phyloP scores from a whole-genome alignment of 208 protist genomes.

The Strigomonas culicis region DNA sequence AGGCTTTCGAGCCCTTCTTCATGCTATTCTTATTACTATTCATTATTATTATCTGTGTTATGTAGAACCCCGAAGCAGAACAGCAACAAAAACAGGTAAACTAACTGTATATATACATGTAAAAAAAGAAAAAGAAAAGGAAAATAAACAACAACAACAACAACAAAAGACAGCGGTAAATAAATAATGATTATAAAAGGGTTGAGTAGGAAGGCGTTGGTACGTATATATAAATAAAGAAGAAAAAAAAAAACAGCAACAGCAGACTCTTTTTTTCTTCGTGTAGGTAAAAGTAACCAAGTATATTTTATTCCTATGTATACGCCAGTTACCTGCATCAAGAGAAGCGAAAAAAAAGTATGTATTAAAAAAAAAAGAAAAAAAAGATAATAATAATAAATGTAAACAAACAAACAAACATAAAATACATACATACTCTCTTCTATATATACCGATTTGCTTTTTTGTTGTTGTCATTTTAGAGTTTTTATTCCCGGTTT shows the following conservation, averaged over 20 bases:
- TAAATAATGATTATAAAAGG: background rate
- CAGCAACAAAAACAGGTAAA: background rate
- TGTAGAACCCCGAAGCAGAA: background rate
- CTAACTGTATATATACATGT: background rate
- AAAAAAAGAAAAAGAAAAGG: background rate
- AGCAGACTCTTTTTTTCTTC: background rate
- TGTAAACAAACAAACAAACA: constrained; percentile 1
- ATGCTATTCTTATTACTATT: background rate
- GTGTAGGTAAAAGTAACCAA: background rate
- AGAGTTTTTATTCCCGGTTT: background rate
- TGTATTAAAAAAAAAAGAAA: constrained; percentile 1
- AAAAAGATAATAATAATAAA: constrained; percentile 11
- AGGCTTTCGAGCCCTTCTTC: background rate
- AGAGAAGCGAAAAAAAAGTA: constrained; percentile 10
- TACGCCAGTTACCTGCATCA: constrained; percentile 9
- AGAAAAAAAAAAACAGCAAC: background rate
- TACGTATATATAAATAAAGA: background rate
- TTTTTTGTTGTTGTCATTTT: background rate
- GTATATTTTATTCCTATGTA: background rate
- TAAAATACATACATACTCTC: background rate
- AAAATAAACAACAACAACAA: background rate
- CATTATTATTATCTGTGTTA: constrained; percentile 5
- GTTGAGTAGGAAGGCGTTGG: background rate
- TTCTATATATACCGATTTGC: constrained; percentile 1
- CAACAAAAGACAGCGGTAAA: background rate